Evolutionary conservation across 805 yeast species (phyloP).

Genomic region (Starmerella potacharoeniae): DNA sequence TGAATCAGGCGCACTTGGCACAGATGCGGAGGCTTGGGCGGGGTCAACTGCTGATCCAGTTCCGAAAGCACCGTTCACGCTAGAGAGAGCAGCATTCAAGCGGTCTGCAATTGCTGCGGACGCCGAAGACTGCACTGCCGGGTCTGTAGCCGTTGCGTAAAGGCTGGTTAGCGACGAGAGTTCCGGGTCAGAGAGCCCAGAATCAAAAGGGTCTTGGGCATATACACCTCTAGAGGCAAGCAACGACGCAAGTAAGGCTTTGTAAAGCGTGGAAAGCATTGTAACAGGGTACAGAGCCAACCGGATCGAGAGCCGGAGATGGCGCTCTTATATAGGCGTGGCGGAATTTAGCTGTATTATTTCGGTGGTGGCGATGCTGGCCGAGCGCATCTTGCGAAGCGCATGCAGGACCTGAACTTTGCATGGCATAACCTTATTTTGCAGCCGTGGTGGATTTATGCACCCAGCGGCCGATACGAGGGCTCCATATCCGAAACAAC

Average conservation of each 20-base stretch:
- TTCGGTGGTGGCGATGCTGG: background rate
- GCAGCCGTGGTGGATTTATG: too few relatives aligned
- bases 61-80: background rate
- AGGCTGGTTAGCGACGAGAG: background rate
- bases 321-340: background rate
- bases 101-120: background rate
- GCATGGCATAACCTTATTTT: background rate
- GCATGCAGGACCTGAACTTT: background rate
- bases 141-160: slow-evolving; percentile 12
- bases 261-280: background rate
- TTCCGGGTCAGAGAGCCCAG: background rate
- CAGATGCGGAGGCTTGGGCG: too few relatives aligned
- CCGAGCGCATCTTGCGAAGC: background rate
- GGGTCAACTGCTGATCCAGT: background rate
- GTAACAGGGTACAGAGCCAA: background rate
- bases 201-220: background rate
- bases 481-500: too few relatives aligned
- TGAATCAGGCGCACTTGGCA: too few relatives aligned
- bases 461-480: too few relatives aligned
- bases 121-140: slow-evolving; percentile 6
- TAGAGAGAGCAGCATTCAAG: background rate
- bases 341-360: background rate
- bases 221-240: background rate
- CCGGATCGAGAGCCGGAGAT: background rate
- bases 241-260: background rate